Evolutionary conservation across 1,139 yeast species (phyloP).

Genomic region (Suhomyces chickasaworum): DNA sequence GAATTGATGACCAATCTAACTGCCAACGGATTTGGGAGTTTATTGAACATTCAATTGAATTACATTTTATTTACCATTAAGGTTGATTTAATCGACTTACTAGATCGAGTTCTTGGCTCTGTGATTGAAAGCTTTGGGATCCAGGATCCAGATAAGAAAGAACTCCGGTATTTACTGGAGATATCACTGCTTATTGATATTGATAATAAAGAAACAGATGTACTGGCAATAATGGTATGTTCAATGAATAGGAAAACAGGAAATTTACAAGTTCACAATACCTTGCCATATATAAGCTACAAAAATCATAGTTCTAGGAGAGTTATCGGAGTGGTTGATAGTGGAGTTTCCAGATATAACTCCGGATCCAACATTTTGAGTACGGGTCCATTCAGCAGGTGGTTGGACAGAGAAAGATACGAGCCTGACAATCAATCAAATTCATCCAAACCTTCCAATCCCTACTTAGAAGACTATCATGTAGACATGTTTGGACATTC

Average conservation of each 20-base stretch:
- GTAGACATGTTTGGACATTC: conserved; percentile 10
- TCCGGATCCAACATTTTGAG: conserved; percentile 1
- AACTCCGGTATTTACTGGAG: conserved; percentile 9
- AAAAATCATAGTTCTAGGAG: conserved; percentile 12
- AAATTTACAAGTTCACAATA: conserved; percentile 23
- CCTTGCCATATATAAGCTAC: conserved; percentile 15
- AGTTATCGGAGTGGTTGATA: conserved; percentile 12
- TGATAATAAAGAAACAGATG: conserved; percentile 13
- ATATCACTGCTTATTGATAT: conserved; percentile 11
- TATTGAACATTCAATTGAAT: conserved; percentile 41
- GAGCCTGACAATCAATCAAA: background rate
- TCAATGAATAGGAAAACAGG: conserved; percentile 39
- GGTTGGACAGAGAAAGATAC: conserved; percentile 8
- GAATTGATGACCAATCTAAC: conserved; percentile 28
- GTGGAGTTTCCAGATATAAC: conserved; percentile 12
- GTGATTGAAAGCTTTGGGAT: conserved; percentile 10
- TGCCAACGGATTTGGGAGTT: conserved; percentile 28
- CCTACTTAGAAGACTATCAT: conserved; percentile 4
- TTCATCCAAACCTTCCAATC: conserved; percentile 3
- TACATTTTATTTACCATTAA: conserved; percentile 36
- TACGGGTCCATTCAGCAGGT: conserved; percentile 8
- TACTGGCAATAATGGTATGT: conserved; percentile 28
- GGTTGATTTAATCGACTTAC: conserved; percentile 30
- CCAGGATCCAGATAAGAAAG: conserved; percentile 4
- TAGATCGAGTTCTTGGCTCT: conserved; percentile 20